phyloP scores from a whole-genome alignment of 1,139 yeast genomes.

The Yamadazyma songkhlaensis region DNA sequence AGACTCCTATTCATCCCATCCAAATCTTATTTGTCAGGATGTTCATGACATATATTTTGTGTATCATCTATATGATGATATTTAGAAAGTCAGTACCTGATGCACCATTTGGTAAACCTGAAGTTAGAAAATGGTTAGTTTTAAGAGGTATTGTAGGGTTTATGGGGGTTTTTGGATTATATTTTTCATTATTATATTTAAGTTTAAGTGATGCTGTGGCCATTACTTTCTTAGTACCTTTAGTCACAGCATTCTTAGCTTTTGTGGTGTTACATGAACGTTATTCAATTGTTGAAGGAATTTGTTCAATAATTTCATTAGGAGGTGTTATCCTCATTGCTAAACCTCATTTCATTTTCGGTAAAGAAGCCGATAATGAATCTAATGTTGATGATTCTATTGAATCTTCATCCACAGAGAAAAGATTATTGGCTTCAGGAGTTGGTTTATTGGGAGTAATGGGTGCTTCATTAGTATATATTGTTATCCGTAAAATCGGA shows the following conservation, averaged over 20 bases:
- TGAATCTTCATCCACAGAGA: conserved; percentile 39
- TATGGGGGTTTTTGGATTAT: conserved; percentile 73
- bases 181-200: conserved; percentile 70
- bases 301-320: conserved; percentile 67
- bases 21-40: conserved; percentile 77
- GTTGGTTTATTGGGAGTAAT: conserved; percentile 68
- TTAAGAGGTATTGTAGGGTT: conserved; percentile 77
- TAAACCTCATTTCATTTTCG: conserved; percentile 73
- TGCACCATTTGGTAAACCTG: conserved; percentile 71
- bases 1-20: conserved; percentile 65
- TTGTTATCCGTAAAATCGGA: conserved; percentile 72
- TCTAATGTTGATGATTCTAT: conserved; percentile 30
- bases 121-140: conserved; percentile 50
- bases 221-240: conserved; percentile 75
- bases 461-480: conserved; percentile 71
- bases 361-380: conserved; percentile 37
- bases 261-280: conserved; percentile 63
- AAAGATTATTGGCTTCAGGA: conserved; percentile 53
- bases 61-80: conserved; percentile 51
- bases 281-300: conserved; percentile 64
- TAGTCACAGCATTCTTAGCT: conserved; percentile 74
- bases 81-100: conserved; percentile 47
- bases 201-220: conserved; percentile 76
- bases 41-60: conserved; percentile 63
- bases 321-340: conserved; percentile 80